phyloP scores from a whole-genome alignment of 129 eudicot genomes.

The Flaveria brownii region DNA sequence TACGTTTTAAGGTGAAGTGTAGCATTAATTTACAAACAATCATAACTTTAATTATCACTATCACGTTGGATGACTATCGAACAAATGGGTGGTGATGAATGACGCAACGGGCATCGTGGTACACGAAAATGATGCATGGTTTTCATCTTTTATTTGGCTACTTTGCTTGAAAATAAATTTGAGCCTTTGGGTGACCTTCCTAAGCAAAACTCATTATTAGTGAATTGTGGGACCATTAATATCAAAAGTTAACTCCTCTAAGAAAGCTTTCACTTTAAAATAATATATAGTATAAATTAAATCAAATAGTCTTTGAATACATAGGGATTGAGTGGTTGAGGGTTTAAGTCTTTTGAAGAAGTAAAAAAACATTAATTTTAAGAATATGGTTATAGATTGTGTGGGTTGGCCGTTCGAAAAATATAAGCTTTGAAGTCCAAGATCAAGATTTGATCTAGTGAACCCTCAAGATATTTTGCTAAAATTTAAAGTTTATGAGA shows the following conservation, averaged over 20 bases:
- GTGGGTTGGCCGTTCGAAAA: too few relatives aligned
- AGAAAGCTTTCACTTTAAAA: neutral
- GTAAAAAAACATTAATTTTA: too few relatives aligned
- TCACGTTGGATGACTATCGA: neutral
- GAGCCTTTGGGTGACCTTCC: constrained; percentile 16
- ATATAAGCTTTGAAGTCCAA: neutral
- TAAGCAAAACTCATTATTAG: constrained; percentile 32
- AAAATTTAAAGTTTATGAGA: neutral
- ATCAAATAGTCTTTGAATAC: neutral
- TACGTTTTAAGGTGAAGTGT: neutral
- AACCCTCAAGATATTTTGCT: neutral
- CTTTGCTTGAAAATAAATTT: constrained; percentile 36
- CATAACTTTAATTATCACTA: neutral
- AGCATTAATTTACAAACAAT: neutral
- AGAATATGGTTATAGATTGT: too few relatives aligned
- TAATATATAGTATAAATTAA: neutral
- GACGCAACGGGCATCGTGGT: neutral
- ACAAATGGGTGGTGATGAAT: constrained; percentile 29
- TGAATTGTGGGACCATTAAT: constrained; percentile 29
- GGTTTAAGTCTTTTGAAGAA: too few relatives aligned
- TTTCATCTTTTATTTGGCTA: constrained; percentile 16
- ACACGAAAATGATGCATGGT: constrained; percentile 35
- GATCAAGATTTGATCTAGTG: neutral
- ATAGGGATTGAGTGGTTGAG: too few relatives aligned
- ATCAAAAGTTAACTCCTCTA: neutral